phyloP scores from a whole-genome alignment of 2,329 filamentous ascomycete species.

The Pseudogymnoascus sp. region DNA sequence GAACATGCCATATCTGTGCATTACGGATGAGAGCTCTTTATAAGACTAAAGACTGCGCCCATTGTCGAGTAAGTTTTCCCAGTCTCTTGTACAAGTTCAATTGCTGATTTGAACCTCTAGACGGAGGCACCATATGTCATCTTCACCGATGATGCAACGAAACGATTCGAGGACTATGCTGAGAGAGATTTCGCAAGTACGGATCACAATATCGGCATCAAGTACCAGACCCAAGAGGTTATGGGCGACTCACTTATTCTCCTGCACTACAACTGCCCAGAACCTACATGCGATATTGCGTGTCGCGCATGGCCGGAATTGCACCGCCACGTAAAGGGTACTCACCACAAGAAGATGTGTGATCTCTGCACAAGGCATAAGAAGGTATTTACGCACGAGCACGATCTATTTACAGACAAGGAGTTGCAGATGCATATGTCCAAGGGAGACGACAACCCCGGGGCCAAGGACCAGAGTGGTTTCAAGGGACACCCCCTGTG shows the following conservation, averaged over 20 bases:
- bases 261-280: conserved; percentile 90
- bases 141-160: conserved; percentile 78
- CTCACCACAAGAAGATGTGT: conserved; percentile 83
- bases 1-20: conserved; percentile 93
- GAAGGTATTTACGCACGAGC: conserved; percentile 97
- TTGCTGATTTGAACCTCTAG: conserved; percentile 25
- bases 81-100: not conserved
- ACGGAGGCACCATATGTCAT: conserved; percentile 73
- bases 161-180: conserved; percentile 78
- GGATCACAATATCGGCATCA: conserved; percentile 83
- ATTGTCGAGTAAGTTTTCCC: conserved; percentile 64
- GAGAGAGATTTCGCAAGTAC: conserved; percentile 63
- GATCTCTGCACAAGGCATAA: conserved; percentile 90
- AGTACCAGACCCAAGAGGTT: conserved; percentile 81
- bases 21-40: conserved; percentile 86
- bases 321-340: conserved; percentile 70
- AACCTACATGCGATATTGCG: conserved; percentile 73
- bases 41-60: conserved; percentile 93
- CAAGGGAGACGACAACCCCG: conserved; percentile 82
- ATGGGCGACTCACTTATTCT: conserved; percentile 84
- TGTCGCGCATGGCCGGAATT: conserved; percentile 74
- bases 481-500: conserved; percentile 95
- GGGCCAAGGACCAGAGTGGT: conserved; percentile 82
- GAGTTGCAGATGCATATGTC: conserved; percentile 83
- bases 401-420: conserved; percentile 76